Conservation (phyloP, 768 basidiomycete genomes). For the Serendipita indica region DNA sequence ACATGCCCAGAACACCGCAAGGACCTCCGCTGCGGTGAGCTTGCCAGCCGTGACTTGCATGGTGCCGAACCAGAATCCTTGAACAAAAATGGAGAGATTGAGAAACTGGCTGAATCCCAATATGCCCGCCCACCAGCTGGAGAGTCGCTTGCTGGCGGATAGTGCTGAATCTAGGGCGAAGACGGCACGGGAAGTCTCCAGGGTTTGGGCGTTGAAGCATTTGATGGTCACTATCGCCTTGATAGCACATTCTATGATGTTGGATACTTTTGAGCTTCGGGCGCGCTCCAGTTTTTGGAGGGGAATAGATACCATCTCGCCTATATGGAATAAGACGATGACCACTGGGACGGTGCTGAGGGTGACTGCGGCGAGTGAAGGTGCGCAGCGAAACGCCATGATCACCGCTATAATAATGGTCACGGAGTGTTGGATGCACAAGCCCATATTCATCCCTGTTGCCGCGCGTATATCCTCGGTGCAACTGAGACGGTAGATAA, state of each 20-base stretch:
- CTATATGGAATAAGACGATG: conserved; percentile 56
- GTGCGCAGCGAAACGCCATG: conserved; percentile 70
- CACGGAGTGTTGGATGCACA: conserved; percentile 63
- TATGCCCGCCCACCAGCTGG: conserved; percentile 65
- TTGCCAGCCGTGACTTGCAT: conserved; percentile 72
- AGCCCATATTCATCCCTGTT: conserved; percentile 63
- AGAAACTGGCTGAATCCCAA: conserved; percentile 60
- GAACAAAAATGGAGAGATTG: conserved; percentile 85
- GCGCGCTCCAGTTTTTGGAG: conserved; percentile 51
- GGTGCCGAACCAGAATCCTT: conserved; percentile 92
- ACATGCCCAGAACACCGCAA: conserved; percentile 98
- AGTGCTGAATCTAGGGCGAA: conserved; percentile 33
- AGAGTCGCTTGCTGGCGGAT: conserved; percentile 37
- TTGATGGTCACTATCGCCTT: conserved; percentile 79
- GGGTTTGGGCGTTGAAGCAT: conserved; percentile 63
- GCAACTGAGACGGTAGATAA: conserved; percentile 39
- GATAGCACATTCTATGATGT: conserved; percentile 62
- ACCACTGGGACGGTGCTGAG: conserved; percentile 79
- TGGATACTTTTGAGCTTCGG: conserved; percentile 55
- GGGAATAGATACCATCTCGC: conserved; percentile 54
- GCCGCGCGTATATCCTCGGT: conserved; percentile 88
- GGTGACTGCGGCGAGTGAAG: conserved; percentile 78
- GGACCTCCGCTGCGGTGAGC: conserved; percentile 59
- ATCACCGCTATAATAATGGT: conserved; percentile 65
- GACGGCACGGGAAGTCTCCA: conserved; percentile 37